phyloP scores from a whole-genome alignment of 441 rosid genomes.

The Cnidoscolus chayamansa region DNA sequence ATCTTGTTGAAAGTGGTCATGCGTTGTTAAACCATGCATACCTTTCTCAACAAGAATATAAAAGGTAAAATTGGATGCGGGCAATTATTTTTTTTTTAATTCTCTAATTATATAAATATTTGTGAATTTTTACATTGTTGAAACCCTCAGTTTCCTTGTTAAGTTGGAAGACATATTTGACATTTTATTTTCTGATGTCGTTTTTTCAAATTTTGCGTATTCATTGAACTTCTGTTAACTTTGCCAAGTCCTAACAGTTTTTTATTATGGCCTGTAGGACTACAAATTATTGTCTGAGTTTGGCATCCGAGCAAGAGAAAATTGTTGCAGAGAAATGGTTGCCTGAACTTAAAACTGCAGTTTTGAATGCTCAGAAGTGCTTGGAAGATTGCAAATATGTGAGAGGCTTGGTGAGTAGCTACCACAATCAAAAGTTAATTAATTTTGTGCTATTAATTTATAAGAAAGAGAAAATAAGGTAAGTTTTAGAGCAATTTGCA shows the following conservation, averaged over 20 bases:
- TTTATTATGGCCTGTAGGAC: constrained; percentile 50
- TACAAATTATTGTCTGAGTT: constrained; percentile 65
- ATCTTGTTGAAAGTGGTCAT: constrained; percentile 89
- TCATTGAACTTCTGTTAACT: background rate
- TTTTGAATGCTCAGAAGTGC: constrained; percentile 65
- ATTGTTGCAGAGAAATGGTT: constrained; percentile 73
- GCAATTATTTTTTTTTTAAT: background rate
- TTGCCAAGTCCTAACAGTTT: constrained; percentile 15
- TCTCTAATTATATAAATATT: background rate
- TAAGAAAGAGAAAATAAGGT: too few relatives aligned
- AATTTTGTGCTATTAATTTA: background rate
- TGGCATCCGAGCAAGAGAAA: constrained; percentile 88
- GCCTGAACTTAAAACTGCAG: constrained; percentile 72
- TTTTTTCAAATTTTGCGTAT: background rate
- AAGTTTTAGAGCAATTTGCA: too few relatives aligned
- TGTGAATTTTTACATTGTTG: too few relatives aligned
- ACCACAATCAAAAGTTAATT: background rate
- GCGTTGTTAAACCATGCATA: constrained; percentile 71
- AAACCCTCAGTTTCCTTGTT: background rate
- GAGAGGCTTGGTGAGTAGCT: constrained; percentile 70
- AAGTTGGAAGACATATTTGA: background rate
- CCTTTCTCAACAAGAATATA: constrained; percentile 78
- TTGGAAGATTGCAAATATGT: constrained; percentile 76
- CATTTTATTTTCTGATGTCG: background rate
- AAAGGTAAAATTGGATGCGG: constrained; percentile 50